Percentiles rank a stretch among this genome's conserved stretches.
These are phyloP conservation scores for Cystobasidium slooffiae DNA, from an alignment of 1,284 basidiomycete genomes.

Conservation along the genomic window DNA sequence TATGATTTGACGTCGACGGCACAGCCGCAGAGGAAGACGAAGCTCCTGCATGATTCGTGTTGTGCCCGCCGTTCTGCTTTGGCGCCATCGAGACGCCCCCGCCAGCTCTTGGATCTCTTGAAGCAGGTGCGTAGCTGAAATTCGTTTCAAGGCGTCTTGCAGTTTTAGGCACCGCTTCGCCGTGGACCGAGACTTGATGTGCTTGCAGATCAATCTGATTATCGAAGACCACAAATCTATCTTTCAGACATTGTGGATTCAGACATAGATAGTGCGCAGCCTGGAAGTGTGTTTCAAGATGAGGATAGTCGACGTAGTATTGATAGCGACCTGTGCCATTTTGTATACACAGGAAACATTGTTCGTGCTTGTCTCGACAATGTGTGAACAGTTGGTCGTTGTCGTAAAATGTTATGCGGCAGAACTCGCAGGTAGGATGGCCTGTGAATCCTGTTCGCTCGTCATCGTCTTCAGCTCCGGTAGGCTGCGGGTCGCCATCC, in stretches of 20 bases:
- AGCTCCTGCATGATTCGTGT: neutral
- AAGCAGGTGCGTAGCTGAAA: constrained; percentile 73
- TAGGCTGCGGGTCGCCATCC: constrained; percentile 40
- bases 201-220: constrained; percentile 86
- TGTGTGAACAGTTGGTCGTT: constrained; percentile 92
- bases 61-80: constrained; percentile 10
- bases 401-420: constrained; percentile 75
- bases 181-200: constrained; percentile 87
- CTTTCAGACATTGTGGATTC: constrained; percentile 73
- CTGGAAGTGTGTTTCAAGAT: constrained; percentile 54
- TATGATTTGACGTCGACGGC: constrained; percentile 50
- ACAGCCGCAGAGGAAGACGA: neutral
- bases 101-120: constrained; percentile 50
- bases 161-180: constrained; percentile 67
- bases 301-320: constrained; percentile 68
- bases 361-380: constrained; percentile 92
- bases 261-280: constrained; percentile 75
- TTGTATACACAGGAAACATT: constrained; percentile 89
- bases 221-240: constrained; percentile 94
- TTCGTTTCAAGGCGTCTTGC: constrained; percentile 77
- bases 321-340: constrained; percentile 72
- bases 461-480: constrained; percentile 21
- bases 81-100: constrained; percentile 45
- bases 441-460: constrained; percentile 53
- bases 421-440: constrained; percentile 89